Conservation (phyloP, 495 filamentous ascomycete species). For the Neurospora discreta region DNA sequence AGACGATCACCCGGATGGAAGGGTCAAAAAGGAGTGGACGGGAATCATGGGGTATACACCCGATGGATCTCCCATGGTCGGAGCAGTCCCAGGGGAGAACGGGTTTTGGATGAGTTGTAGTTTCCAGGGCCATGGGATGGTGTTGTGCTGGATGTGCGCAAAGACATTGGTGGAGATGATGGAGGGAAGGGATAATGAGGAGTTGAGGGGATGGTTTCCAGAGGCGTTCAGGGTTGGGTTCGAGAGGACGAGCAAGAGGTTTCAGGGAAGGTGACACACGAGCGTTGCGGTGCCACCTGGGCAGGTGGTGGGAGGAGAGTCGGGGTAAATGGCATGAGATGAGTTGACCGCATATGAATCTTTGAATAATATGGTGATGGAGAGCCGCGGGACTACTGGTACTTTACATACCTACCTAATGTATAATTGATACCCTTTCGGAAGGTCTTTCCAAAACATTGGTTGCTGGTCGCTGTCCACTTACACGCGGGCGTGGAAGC, state of each 20-base stretch:
- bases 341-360: neutral
- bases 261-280: constrained; percentile 28
- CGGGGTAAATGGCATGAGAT: neutral
- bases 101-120: constrained; percentile 39
- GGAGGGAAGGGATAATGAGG: constrained; percentile 21
- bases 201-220: constrained; percentile 40
- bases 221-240: constrained; percentile 33
- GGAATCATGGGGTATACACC: constrained; percentile 51
- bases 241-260: constrained; percentile 32
- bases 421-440: neutral
- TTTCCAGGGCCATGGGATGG: constrained; percentile 53
- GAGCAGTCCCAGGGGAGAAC: constrained; percentile 29
- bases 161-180: constrained; percentile 43
- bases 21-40: constrained; percentile 50
- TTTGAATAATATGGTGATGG: neutral
- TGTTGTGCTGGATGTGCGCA: constrained; percentile 45
- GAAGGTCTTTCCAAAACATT: neutral
- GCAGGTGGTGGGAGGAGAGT: neutral
- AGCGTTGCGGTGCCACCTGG: neutral
- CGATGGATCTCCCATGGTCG: constrained; percentile 47
- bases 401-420: neutral
- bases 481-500: neutral
- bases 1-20: constrained; percentile 41
- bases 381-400: neutral
- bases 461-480: neutral